Conservation (phyloP, 768 basidiomycete species). For the Macrolepiota dolichaula region DNA sequence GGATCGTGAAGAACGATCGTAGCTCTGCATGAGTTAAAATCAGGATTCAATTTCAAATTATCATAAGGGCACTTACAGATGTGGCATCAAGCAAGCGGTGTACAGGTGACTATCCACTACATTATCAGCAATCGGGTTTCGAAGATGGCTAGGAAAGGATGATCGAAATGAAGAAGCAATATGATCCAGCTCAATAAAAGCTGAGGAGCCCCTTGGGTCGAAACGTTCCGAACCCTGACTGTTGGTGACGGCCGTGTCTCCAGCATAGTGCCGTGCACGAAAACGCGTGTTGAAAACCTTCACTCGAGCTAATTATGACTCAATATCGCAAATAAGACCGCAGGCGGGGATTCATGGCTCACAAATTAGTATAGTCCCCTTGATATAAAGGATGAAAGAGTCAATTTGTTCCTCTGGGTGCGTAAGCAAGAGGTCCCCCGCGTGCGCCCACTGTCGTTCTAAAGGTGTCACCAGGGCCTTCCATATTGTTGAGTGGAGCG, state of each 20-base stretch:
- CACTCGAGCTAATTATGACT: constrained; percentile 31
- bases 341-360: constrained; percentile 13
- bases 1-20: constrained; percentile 74
- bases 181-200: constrained; percentile 62
- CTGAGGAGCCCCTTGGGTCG: constrained; percentile 58
- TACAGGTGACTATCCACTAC: constrained; percentile 61
- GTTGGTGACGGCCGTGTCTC: constrained; percentile 47
- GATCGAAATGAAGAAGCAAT: constrained; percentile 52
- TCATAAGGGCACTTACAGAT: constrained; percentile 28
- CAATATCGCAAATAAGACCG: background rate
- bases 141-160: constrained; percentile 55
- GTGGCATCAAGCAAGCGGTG: constrained; percentile 39
- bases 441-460: constrained; percentile 68
- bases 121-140: constrained; percentile 52
- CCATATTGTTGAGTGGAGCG: constrained; percentile 3
- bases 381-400: constrained; percentile 70
- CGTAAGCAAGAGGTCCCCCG: constrained; percentile 51
- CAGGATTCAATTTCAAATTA: background rate
- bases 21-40: constrained; percentile 37
- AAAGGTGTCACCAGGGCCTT: constrained; percentile 46
- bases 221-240: constrained; percentile 41
- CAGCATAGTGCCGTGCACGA: constrained; percentile 54
- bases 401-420: constrained; percentile 65
- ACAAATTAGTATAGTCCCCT: constrained; percentile 65
- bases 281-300: constrained; percentile 71